Conservation (phyloP, 352 stramenopile genomes). For the Phytophthora vignae region DNA sequence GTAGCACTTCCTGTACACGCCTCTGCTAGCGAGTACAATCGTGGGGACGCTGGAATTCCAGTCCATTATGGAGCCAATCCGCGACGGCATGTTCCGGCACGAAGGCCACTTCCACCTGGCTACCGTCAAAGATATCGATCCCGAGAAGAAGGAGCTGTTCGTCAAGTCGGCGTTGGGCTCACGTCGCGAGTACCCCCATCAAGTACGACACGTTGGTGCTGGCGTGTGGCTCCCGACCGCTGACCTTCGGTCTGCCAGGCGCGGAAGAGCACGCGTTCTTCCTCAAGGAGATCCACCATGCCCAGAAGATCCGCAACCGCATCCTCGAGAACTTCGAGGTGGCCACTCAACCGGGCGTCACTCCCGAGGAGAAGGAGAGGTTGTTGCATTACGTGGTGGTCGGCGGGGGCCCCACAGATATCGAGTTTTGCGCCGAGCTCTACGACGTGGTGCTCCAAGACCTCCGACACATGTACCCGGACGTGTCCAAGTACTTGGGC, state of each 20-base stretch:
- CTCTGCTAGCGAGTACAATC: slow-evolving; percentile 95
- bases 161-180: slow-evolving; percentile 70
- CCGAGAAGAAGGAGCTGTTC: slow-evolving; percentile 67
- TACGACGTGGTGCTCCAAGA: slow-evolving; percentile 94
- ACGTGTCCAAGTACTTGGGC: slow-evolving; percentile 69
- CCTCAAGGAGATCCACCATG: slow-evolving; percentile 97
- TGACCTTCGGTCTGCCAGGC: slow-evolving; percentile 93
- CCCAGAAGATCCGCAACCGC: slow-evolving; percentile 76
- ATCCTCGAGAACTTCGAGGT: slow-evolving; percentile 95
- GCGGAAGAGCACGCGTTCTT: slow-evolving; percentile 95
- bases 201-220: slow-evolving; percentile 96
- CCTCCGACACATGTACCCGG: slow-evolving; percentile 79
- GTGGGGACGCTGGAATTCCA: slow-evolving; percentile 97
- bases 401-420: slow-evolving; percentile 93
- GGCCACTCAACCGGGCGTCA: slow-evolving; percentile 87
- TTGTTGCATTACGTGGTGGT: slow-evolving; percentile 97
- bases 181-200: slow-evolving; percentile 68
- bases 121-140: slow-evolving; percentile 80
- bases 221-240: slow-evolving; percentile 92
- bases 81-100: slow-evolving; percentile 78
- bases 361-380: slow-evolving; percentile 79
- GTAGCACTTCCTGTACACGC: slow-evolving; percentile 98
- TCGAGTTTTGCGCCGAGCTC: slow-evolving; percentile 97
- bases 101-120: slow-evolving; percentile 79
- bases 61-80: slow-evolving; percentile 95